phyloP scores from a whole-genome alignment of 148 eudicot genomes.

The Fallopia convolvulus region DNA sequence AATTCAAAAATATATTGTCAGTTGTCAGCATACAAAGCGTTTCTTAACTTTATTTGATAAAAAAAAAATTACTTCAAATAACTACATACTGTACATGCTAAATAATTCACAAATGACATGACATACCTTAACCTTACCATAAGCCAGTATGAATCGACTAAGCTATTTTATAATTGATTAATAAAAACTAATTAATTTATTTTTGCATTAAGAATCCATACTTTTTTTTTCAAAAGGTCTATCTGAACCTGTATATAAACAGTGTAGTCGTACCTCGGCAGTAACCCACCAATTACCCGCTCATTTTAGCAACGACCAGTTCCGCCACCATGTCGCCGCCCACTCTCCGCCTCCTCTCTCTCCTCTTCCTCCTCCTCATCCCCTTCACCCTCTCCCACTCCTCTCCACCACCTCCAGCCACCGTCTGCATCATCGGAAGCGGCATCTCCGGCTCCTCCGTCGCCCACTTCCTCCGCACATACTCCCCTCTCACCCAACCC shows the following conservation, averaged over 20 bases:
- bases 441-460: slow-evolving; percentile 81
- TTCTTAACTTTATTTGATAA: too few species aligned
- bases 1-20: too few species aligned
- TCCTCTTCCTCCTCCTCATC: slow-evolving; percentile 13
- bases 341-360: not conserved
- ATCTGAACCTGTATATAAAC: not conserved
- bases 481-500: slow-evolving; percentile 22
- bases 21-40: too few species aligned
- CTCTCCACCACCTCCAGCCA: slow-evolving; percentile 10
- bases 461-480: slow-evolving; percentile 79
- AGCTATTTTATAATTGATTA: too few species aligned
- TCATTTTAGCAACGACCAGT: slow-evolving; percentile 5
- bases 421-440: slow-evolving; percentile 16
- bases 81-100: too few species aligned
- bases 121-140: too few species aligned
- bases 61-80: too few species aligned
- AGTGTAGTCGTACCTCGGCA: not conserved
- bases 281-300: not conserved
- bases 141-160: too few species aligned
- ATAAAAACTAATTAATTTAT: not conserved
- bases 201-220: not conserved
- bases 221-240: not conserved
- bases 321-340: slow-evolving; percentile 15
- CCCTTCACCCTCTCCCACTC: not conserved
- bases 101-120: too few species aligned